Evolutionary conservation across 345 rosid species (phyloP).

Genomic region (Citrus reticulata): DNA sequence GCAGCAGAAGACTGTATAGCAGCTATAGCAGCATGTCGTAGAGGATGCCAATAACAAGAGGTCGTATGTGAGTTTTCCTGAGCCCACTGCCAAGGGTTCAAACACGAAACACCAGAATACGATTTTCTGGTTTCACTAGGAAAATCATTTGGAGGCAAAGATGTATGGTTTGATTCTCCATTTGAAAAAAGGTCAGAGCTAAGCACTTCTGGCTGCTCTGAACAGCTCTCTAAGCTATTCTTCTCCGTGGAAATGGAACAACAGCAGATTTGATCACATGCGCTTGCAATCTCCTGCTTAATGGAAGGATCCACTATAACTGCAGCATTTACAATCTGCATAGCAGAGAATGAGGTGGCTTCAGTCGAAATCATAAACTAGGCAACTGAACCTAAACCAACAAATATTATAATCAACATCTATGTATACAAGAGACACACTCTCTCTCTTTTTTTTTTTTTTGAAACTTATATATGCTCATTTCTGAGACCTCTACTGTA

Average conservation of each 20-base stretch:
- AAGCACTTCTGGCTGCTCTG: conserved; percentile 8
- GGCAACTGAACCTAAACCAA: background rate
- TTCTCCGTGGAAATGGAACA: conserved; percentile 21
- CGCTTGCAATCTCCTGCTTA: conserved; percentile 53
- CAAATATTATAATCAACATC: too few species aligned
- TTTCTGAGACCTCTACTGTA: background rate
- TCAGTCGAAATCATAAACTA: background rate
- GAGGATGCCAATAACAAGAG: conserved; percentile 58
- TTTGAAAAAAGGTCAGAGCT: conserved; percentile 8
- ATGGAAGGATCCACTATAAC: conserved; percentile 71
- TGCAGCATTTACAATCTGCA: conserved; percentile 79
- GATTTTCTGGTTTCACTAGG: conserved; percentile 18
- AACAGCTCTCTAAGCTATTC: conserved; percentile 13
- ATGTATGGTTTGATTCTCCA: conserved; percentile 9
- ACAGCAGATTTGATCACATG: conserved; percentile 52
- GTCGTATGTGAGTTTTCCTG: conserved; percentile 20
- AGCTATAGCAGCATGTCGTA: conserved; percentile 74
- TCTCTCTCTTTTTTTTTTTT: background rate
- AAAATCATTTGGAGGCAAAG: conserved; percentile 20
- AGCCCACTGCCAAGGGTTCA: conserved; percentile 74
- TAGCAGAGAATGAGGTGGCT: background rate
- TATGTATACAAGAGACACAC: background rate
- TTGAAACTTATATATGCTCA: background rate
- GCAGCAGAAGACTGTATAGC: conserved; percentile 85
- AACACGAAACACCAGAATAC: conserved; percentile 45